phyloP scores from a whole-genome alignment of 2,329 filamentous ascomycete species.

The Lasiodiplodia theobromae region DNA sequence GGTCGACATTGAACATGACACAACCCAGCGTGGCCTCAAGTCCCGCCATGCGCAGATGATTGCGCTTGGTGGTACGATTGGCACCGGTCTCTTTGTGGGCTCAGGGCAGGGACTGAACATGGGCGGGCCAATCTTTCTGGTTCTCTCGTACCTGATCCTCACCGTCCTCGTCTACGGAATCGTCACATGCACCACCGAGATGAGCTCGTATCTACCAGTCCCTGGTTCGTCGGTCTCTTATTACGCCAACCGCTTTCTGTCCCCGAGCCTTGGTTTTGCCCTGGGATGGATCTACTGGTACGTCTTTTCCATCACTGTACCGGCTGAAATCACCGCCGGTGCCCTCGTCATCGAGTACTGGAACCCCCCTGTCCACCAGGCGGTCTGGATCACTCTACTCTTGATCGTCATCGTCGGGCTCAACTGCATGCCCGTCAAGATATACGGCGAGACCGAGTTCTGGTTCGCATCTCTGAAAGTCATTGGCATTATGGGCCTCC shows the following conservation, averaged over 20 bases:
- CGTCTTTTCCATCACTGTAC: slow-evolving; percentile 46
- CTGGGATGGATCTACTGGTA: slow-evolving; percentile 52
- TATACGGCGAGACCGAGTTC: slow-evolving; percentile 55
- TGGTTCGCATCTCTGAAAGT: slow-evolving; percentile 56
- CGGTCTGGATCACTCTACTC: slow-evolving; percentile 47
- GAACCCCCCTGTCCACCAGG: slow-evolving; percentile 50
- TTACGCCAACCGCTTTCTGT: slow-evolving; percentile 57
- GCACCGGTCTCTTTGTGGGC: slow-evolving; percentile 50
- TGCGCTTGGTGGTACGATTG: slow-evolving; percentile 35
- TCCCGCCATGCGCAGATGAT: slow-evolving; percentile 37
- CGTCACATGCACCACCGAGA: slow-evolving; percentile 59
- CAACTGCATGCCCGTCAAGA: slow-evolving; percentile 61
- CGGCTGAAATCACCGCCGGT: slow-evolving; percentile 47
- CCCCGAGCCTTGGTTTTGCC: slow-evolving; percentile 53
- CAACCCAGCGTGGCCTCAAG: slow-evolving; percentile 30
- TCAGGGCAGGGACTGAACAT: slow-evolving; percentile 46
- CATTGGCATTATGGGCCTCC: slow-evolving; percentile 54
- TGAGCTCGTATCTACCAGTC: slow-evolving; percentile 68
- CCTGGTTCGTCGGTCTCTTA: slow-evolving; percentile 60
- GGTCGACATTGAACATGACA: too few relatives aligned
- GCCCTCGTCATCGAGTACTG: slow-evolving; percentile 50
- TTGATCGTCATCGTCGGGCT: slow-evolving; percentile 50
- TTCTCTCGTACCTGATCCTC: slow-evolving; percentile 55
- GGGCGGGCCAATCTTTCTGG: slow-evolving; percentile 51
- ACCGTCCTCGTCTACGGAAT: slow-evolving; percentile 54